A percentile compares a stretch with the other conserved stretches of the same genome.
Conservation (phyloP, 495 filamentous ascomycete genomes). For the Tuber magnatum region DNA sequence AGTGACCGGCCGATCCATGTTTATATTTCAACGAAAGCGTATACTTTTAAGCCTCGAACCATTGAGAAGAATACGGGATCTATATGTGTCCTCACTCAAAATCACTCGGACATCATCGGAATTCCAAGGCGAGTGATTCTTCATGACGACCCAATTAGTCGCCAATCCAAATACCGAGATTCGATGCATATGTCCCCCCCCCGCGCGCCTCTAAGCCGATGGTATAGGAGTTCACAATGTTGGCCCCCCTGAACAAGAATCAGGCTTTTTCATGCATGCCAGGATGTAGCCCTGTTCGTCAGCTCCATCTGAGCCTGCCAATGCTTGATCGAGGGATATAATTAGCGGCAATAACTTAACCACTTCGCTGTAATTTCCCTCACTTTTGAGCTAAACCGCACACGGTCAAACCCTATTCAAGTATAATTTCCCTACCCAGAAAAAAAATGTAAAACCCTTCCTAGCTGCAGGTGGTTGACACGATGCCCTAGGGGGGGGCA, state of each 20-base stretch:
- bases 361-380: not conserved
- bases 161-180: not conserved
- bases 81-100: not conserved
- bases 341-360: not conserved
- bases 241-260: not conserved
- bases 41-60: not conserved
- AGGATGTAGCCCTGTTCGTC: not conserved
- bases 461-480: not conserved
- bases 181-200: not conserved
- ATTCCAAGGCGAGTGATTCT: not conserved
- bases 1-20: not conserved
- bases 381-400: not conserved
- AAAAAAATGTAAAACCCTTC: not conserved
- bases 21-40: not conserved
- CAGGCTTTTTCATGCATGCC: not conserved
- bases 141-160: not conserved
- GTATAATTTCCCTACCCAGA: not conserved
- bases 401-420: not conserved
- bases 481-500: not conserved
- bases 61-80: not conserved
- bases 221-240: not conserved
- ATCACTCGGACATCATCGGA: not conserved
- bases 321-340: not conserved
- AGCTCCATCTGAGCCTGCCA: not conserved
- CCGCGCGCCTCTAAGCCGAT: not conserved